These are phyloP conservation scores for Adiantum capillusveneris DNA, from an alignment of 75 land plant species.

Conservation along the genomic window DNA sequence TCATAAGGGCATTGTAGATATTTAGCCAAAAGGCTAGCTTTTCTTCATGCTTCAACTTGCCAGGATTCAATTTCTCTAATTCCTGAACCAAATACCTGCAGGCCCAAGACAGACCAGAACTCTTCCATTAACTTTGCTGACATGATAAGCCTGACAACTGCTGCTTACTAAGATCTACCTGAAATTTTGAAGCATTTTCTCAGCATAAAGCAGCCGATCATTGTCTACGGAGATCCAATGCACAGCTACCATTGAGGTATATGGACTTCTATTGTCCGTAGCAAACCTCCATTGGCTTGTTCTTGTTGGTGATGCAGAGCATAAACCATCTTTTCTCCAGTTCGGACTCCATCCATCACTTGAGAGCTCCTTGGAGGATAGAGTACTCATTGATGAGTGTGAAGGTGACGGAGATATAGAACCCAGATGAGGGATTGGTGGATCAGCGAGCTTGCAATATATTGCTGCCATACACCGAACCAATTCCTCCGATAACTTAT, in stretches of 20 bases:
- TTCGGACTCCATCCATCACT: slow-evolving; percentile 55
- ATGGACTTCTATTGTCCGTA: slow-evolving; percentile 7
- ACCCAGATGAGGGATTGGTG: slow-evolving; percentile 41
- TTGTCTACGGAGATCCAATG: slow-evolving; percentile 32
- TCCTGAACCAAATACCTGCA: slow-evolving; percentile 28
- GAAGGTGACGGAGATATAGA: slow-evolving; percentile 55
- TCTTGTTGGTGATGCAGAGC: neutral
- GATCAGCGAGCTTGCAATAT: slow-evolving; percentile 82
- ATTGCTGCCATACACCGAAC: slow-evolving; percentile 83
- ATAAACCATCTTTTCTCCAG: slow-evolving; percentile 11
- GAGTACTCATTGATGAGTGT: slow-evolving; percentile 46
- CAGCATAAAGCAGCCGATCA: slow-evolving; percentile 28
- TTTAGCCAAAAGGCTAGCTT: slow-evolving; percentile 41
- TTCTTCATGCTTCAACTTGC: slow-evolving; percentile 22
- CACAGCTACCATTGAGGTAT: slow-evolving; percentile 24
- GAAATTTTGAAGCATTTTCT: slow-evolving; percentile 25
- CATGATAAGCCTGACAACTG: neutral
- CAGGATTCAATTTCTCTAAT: slow-evolving; percentile 29
- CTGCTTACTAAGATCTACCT: slow-evolving; percentile 8
- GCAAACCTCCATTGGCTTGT: neutral
- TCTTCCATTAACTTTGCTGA: neutral
- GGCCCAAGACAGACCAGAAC: neutral
- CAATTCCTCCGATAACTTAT: slow-evolving; percentile 80
- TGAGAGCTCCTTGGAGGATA: slow-evolving; percentile 35
- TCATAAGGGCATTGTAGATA: slow-evolving; percentile 36